phyloP scores from a whole-genome alignment of 2,329 filamentous ascomycete genomes.

The Pestalotiopsis sp. region DNA sequence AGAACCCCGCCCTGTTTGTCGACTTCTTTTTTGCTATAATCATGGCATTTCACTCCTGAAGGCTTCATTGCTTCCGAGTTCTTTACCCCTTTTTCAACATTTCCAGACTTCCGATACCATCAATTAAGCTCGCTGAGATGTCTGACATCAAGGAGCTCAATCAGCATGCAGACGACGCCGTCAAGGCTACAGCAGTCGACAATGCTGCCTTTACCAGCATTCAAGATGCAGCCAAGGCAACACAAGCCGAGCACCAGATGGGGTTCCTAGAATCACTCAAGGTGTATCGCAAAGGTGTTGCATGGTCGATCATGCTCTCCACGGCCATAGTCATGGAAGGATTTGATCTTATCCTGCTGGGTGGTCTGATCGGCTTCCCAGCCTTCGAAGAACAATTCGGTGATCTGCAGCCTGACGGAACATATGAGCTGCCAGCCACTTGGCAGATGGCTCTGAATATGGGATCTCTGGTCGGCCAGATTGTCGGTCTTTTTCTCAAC shows the following conservation, averaged over 20 bases:
- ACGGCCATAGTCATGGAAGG: slow-evolving; percentile 23
- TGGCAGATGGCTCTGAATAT: slow-evolving; percentile 33
- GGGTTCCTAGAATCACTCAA: slow-evolving; percentile 2
- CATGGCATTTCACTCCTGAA: background rate
- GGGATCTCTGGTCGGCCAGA: slow-evolving; percentile 1
- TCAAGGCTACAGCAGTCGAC: background rate
- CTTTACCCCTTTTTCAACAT: background rate
- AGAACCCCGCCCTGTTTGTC: background rate
- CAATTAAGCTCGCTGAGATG: background rate
- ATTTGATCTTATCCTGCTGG: slow-evolving; percentile 36
- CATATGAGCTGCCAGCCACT: slow-evolving; percentile 29
- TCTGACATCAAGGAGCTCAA: background rate
- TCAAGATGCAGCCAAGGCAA: slow-evolving; percentile 1
- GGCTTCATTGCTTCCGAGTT: background rate
- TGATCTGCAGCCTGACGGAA: slow-evolving; percentile 20
- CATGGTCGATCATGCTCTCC: slow-evolving; percentile 24
- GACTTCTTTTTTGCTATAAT: background rate
- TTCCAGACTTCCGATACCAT: background rate
- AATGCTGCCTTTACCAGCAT: background rate
- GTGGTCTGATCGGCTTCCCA: slow-evolving; percentile 34
- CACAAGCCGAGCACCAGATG: slow-evolving; percentile 16
- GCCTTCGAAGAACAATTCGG: slow-evolving; percentile 33
- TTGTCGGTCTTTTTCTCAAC: slow-evolving; percentile 8
- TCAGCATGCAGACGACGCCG: background rate
- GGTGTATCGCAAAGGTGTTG: slow-evolving; percentile 14